Evolutionary conservation across 345 rosid species (phyloP).

Genomic region (Murraya koenigii): DNA sequence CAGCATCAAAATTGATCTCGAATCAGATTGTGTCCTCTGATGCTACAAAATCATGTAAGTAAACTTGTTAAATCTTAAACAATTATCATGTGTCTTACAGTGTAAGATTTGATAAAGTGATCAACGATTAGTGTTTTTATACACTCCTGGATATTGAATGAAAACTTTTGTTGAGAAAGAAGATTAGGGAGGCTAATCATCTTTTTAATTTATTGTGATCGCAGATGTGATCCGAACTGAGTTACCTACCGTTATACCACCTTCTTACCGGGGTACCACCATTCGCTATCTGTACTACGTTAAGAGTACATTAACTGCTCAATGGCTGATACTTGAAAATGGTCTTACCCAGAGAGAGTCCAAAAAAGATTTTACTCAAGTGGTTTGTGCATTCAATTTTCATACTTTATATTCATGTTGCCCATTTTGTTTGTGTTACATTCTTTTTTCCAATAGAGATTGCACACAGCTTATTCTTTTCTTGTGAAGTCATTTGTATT

Average conservation of each 20-base stretch:
- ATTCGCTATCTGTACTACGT: constrained; percentile 85
- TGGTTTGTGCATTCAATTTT: constrained; percentile 53
- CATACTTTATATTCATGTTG: constrained; percentile 12
- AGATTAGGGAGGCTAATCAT: neutral
- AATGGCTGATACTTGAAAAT: constrained; percentile 66
- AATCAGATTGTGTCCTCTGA: constrained; percentile 70
- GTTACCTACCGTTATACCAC: constrained; percentile 77
- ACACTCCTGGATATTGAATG: neutral
- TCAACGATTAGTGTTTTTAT: neutral
- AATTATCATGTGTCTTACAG: too few relatives aligned
- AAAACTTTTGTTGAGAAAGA: neutral
- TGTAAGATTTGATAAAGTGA: neutral
- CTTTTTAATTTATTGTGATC: neutral
- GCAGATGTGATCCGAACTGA: constrained; percentile 70
- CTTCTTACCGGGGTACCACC: constrained; percentile 83
- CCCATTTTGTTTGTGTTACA: constrained; percentile 6
- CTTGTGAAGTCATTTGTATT: neutral
- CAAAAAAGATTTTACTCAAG: constrained; percentile 44
- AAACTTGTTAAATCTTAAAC: neutral
- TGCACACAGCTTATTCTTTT: neutral
- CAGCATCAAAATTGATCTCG: constrained; percentile 53
- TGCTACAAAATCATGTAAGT: constrained; percentile 69
- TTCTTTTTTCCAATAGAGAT: neutral
- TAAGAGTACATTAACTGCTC: constrained; percentile 53
- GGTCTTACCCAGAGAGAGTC: constrained; percentile 45